phyloP scores from a whole-genome alignment of 306 rosid genomes.

The Rubus idaeus region DNA sequence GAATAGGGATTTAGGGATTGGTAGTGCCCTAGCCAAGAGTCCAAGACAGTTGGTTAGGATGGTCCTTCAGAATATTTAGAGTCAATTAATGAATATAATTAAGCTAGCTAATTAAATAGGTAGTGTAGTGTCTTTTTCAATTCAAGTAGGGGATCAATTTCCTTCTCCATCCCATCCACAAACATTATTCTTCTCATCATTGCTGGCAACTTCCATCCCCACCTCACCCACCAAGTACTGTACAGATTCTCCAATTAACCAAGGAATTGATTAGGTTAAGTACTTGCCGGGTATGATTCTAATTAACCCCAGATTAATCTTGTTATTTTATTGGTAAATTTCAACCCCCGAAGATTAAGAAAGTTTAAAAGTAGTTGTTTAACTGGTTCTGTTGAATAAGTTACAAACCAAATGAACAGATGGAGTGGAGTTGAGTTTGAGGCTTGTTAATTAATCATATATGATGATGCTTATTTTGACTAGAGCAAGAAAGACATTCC shows the following conservation, averaged over 20 bases:
- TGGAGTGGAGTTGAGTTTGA: not conserved
- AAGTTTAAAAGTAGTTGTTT: not conserved
- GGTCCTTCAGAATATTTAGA: not conserved
- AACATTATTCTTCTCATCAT: slow-evolving; percentile 49
- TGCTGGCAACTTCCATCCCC: slow-evolving; percentile 40
- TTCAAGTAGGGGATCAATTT: not conserved
- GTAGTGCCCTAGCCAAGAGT: not conserved
- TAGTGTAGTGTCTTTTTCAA: not conserved
- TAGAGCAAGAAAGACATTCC: slow-evolving; percentile 1
- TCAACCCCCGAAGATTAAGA: not conserved
- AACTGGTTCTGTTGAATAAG: not conserved
- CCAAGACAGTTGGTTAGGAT: not conserved
- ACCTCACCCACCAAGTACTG: slow-evolving; percentile 11
- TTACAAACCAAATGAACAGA: not conserved
- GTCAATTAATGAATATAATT: not conserved
- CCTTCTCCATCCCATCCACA: slow-evolving; percentile 21
- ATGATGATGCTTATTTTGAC: not conserved
- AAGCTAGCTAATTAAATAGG: slow-evolving; percentile 15
- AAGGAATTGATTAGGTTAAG: not conserved
- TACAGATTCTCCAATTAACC: slow-evolving; percentile 27
- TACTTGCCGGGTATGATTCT: not conserved
- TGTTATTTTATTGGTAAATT: not conserved
- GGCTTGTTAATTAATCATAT: slow-evolving; percentile 5
- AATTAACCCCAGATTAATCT: not conserved
- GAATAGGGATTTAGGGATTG: not conserved